Base-by-base conservation (phyloP, 225 moss, liverwort and hornwort genomes). In the Climacium dendroides region DNA sequence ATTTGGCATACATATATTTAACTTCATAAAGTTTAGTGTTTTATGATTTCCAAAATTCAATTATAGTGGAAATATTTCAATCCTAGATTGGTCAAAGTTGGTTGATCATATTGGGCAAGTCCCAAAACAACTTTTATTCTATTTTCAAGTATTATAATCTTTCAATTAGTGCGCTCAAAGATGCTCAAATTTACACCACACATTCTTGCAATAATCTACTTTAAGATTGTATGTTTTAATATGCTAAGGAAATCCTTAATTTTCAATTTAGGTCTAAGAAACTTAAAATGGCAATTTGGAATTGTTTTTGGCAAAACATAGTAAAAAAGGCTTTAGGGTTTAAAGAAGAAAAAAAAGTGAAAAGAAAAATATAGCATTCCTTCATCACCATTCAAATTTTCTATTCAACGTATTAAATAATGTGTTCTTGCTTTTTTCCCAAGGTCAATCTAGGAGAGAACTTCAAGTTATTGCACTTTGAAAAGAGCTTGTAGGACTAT, bases 381-480 rank as follows among this genome's bases (percentile, higher is more conserved):
- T 47, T 73, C 17, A 48, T 48, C 4, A 48, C 18, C 2, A 45
- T 29, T 17, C 1, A 1, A 17, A 10, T 41, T 74, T 48, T n/a
- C n/a, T n/a, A n/a, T n/a, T n/a, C n/a, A n/a, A n/a, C n/a, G n/a
- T n/a, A n/a, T n/a, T n/a, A n/a, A 22, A 23, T 9, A 23, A 14
- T 1, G 1, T 19, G 0, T 74, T 19, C 1, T 32, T 32, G 3
- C 0, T 22, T 75, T 19, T 34, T 16, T 32, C 1, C 37, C 24
- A 39, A 69, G 3, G 8, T 48, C 13, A 5, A 74, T 34, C 2
- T 34, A 5, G 4, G 7, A 0, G 0, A 0, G 2, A 52, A 0
- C 34, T 34, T 8, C 3, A 13, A 52, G 8, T 52, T 23, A 34
- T 23, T 35, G 9, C 3, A 3, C 23, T 34, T 53, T 14, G 1